A percentile compares a stretch with the other conserved stretches of the same genome.
phyloP scores from a whole-genome alignment of 2,329 filamentous ascomycete species.

The Dothideomycetes sp. region DNA sequence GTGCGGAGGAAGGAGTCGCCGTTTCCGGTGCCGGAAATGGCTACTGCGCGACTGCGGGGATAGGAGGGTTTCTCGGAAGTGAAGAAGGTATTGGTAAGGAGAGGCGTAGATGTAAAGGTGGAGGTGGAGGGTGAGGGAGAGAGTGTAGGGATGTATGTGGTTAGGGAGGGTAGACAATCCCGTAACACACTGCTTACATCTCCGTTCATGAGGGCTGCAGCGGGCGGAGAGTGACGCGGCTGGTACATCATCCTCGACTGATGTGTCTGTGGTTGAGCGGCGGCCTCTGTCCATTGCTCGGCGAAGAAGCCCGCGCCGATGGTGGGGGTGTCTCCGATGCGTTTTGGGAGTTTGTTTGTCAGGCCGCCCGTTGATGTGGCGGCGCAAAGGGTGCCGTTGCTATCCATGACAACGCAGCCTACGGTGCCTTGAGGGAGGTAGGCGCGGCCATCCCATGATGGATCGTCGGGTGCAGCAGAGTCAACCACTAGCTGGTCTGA shows the following conservation, averaged over 20 bases:
- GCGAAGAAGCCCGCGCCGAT: slow-evolving; percentile 84
- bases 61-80: neutral
- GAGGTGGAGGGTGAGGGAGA: neutral
- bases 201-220: slow-evolving; percentile 19
- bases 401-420: slow-evolving; percentile 71
- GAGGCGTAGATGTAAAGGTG: neutral
- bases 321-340: slow-evolving; percentile 77
- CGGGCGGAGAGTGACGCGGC: slow-evolving; percentile 10
- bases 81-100: neutral
- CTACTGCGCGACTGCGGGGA: slow-evolving; percentile 14
- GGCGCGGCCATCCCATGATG: slow-evolving; percentile 48
- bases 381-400: slow-evolving; percentile 59
- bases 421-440: slow-evolving; percentile 77
- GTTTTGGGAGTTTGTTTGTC: slow-evolving; percentile 78
- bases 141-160: slow-evolving; percentile 24
- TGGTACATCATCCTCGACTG: slow-evolving; percentile 8
- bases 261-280: neutral
- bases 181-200: slow-evolving; percentile 40
- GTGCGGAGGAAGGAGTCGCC: slow-evolving; percentile 76
- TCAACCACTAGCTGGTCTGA: too few species aligned
- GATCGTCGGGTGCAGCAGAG: slow-evolving; percentile 8
- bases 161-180: slow-evolving; percentile 45
- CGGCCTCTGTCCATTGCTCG: slow-evolving; percentile 59
- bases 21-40: slow-evolving; percentile 47
- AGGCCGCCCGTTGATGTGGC: slow-evolving; percentile 62